Base-by-base conservation (phyloP, 305 asterid species). In the Lippia alba region DNA sequence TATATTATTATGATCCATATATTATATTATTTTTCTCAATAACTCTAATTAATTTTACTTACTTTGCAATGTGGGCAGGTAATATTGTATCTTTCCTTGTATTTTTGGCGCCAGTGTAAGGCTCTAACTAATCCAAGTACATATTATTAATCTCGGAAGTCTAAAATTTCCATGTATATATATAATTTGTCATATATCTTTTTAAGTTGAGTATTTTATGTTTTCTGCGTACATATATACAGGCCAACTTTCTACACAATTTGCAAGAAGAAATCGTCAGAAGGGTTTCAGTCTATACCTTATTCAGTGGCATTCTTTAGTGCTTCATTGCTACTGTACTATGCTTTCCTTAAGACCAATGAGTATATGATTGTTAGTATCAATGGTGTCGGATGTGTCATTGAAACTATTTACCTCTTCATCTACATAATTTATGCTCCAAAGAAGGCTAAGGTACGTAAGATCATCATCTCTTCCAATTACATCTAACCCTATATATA, bases 221-320 rank as follows among this genome's bases (percentile, higher is more conserved):
- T 51, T 16, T 17, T 51, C 30, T 51, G 7, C 17, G 0, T 51
- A n/a, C n/a, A n/a, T n/a, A n/a, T n/a, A 51, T 5, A 5, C 77
- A 88, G 91, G 82, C 87, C 95, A 58, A 86, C 90, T 0, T 86
- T 88, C 64, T 80, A 82, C 79, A 84, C 69, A 12, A 88, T 88
- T 24, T 82, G 79, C 80, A 84, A 82, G 86, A 82, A 72, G 71
- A 86, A 81, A 71, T 82, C 91, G 17, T 83, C 96, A 0, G 87
- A 85, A 51, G 91, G 96, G 61, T 89, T 75, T 76, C 88, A 83
- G 45, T 63, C 87, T 16, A 64, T 85, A 61, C 96, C 96, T 4
- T 87, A 89, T 60, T 79, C 86, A 0, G 96, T 89, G n/a, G 87
- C 93, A 56, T 81, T 85, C 53, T 82, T 86, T 58, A 85, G 96